phyloP scores from a whole-genome alignment of 148 eudicot genomes.

The Rhododendron griersonianum region DNA sequence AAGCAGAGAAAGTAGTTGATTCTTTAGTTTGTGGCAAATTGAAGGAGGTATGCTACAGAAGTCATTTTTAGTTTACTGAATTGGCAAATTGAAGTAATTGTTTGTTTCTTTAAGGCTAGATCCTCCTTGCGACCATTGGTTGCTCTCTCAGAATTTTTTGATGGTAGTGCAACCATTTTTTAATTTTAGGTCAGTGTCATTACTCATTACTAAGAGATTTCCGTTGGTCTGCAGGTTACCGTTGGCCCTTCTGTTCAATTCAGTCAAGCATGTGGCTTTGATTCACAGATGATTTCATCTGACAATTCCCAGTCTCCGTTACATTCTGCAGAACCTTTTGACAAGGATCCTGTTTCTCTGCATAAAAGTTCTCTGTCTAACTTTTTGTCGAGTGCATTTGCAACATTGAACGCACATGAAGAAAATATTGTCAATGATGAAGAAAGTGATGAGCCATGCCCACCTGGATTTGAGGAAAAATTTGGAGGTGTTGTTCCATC shows the following conservation, averaged over 20 bases:
- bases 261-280: slow-evolving; percentile 15
- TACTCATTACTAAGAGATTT: not conserved
- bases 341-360: slow-evolving; percentile 18
- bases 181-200: not conserved
- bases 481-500: slow-evolving; percentile 19
- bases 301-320: slow-evolving; percentile 23
- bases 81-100: not conserved
- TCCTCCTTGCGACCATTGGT: not conserved
- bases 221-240: slow-evolving; percentile 38
- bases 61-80: not conserved
- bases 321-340: slow-evolving; percentile 7
- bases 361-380: slow-evolving; percentile 21
- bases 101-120: not conserved
- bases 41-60: slow-evolving; percentile 43
- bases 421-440: slow-evolving; percentile 19
- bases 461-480: slow-evolving; percentile 39
- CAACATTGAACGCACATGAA: slow-evolving; percentile 36
- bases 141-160: not conserved
- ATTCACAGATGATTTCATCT: slow-evolving; percentile 16
- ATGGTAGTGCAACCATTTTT: not conserved
- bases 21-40: slow-evolving; percentile 18
- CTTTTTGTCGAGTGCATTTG: slow-evolving; percentile 47
- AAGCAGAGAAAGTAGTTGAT: slow-evolving; percentile 36
- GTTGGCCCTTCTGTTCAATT: slow-evolving; percentile 19
- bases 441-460: slow-evolving; percentile 33